A percentile compares a stretch with the other conserved stretches of the same genome.
phyloP scores from a whole-genome alignment of 2,329 filamentous ascomycete genomes.

The Diaporthe australafricana region DNA sequence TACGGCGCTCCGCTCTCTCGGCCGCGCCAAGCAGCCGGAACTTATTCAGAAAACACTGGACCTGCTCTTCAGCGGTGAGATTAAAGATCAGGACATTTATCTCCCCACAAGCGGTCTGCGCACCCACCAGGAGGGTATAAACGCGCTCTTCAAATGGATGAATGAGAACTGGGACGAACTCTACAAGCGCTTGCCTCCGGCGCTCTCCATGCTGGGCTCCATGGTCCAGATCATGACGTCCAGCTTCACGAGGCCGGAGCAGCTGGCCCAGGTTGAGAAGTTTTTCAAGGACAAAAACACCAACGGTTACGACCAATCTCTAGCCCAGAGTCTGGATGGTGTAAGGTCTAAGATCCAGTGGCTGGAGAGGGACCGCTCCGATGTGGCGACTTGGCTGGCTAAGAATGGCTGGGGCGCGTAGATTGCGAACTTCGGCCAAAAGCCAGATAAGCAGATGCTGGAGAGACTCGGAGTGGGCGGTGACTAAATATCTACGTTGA shows the following conservation, averaged over 20 bases:
- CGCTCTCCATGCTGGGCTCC: conserved; percentile 84
- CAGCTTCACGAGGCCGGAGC: conserved; percentile 81
- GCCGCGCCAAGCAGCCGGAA: conserved; percentile 80
- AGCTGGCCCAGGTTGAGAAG: conserved; percentile 78
- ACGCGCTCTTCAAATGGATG: conserved; percentile 86
- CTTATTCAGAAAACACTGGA: conserved; percentile 85
- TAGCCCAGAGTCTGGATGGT: conserved; percentile 90
- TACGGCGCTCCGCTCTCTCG: conserved; percentile 85
- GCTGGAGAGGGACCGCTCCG: conserved; percentile 79
- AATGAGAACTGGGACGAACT: conserved; percentile 90
- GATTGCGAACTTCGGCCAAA: not conserved
- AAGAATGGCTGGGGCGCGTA: conserved; percentile 47
- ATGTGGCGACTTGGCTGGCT: conserved; percentile 65
- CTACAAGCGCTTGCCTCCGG: conserved; percentile 84
- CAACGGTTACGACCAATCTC: conserved; percentile 84
- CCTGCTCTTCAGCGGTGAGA: conserved; percentile 80
- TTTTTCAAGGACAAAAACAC: conserved; percentile 89
- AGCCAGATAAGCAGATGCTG: not conserved
- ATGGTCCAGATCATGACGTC: conserved; percentile 86
- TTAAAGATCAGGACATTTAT: conserved; percentile 96
- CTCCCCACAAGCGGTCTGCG: conserved; percentile 85
- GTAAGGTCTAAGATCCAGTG: conserved; percentile 87
- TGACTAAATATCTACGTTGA: not conserved
- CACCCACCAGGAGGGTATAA: conserved; percentile 80
- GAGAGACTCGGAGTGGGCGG: not conserved